These are phyloP conservation scores for Eimeria sp. DNA, from an alignment of 169 alveolate species.

Conservation along the genomic window DNA sequence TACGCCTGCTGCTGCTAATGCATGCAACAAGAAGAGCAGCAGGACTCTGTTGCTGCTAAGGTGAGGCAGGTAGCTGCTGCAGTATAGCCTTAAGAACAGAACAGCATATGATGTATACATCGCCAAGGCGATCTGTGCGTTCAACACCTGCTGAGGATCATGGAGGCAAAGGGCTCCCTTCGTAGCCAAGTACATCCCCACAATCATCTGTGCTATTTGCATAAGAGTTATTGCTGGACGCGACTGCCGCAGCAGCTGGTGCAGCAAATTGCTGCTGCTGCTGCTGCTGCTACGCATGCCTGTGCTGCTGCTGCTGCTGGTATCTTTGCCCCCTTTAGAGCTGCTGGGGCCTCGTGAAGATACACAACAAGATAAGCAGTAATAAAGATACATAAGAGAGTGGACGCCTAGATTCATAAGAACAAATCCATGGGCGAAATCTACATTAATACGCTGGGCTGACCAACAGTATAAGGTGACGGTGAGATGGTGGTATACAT, in stretches of 20 bases:
- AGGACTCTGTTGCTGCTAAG: slow-evolving; percentile 66
- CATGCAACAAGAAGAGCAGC: slow-evolving; percentile 61
- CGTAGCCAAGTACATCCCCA: slow-evolving; percentile 68
- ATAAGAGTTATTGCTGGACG: slow-evolving; percentile 75
- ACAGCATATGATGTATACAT: slow-evolving; percentile 81
- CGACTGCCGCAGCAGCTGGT: slow-evolving; percentile 29
- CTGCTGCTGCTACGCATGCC: not conserved
- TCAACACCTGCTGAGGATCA: slow-evolving; percentile 36
- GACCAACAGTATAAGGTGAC: slow-evolving; percentile 88
- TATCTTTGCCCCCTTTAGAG: not conserved
- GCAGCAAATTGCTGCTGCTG: slow-evolving; percentile 34
- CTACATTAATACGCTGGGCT: slow-evolving; percentile 85
- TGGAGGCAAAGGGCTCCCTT: slow-evolving; percentile 46
- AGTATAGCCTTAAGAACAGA: slow-evolving; percentile 82
- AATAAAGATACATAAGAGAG: slow-evolving; percentile 88
- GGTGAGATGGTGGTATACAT: slow-evolving; percentile 88
- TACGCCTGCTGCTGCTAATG: slow-evolving; percentile 73
- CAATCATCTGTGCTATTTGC: slow-evolving; percentile 80
- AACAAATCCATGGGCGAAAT: slow-evolving; percentile 88
- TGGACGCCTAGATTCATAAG: slow-evolving; percentile 87
- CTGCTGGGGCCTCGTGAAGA: slow-evolving; percentile 54
- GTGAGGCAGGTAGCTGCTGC: slow-evolving; percentile 71
- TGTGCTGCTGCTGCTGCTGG: slow-evolving; percentile 1
- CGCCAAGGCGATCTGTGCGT: slow-evolving; percentile 68
- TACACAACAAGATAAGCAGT: slow-evolving; percentile 81